These are phyloP conservation scores for Astrothelium macrocarpum DNA, from an alignment of 495 filamentous ascomycete genomes.

Conservation along the genomic window DNA sequence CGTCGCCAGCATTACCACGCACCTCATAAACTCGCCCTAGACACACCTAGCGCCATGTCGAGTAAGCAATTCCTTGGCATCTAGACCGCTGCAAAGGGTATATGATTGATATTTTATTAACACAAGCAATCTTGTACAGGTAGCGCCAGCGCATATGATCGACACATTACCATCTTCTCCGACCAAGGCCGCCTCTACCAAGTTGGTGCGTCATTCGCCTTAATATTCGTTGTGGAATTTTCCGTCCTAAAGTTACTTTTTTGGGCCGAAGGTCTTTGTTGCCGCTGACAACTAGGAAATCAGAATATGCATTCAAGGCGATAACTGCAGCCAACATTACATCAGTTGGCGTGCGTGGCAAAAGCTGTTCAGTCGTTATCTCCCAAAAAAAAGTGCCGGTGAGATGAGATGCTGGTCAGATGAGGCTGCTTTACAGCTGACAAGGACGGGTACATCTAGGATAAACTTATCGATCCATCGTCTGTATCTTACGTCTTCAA, in stretches of 20 bases:
- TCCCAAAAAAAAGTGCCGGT: slow-evolving; percentile 99
- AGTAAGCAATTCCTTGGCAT: slow-evolving; percentile 9
- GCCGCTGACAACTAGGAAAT: not conserved
- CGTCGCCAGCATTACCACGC: no score
- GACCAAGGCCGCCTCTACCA: slow-evolving; percentile 96
- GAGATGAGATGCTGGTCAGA: slow-evolving; percentile 36
- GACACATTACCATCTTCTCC: slow-evolving; percentile 99
- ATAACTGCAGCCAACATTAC: slow-evolving; percentile 99
- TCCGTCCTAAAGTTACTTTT: slow-evolving; percentile 1
- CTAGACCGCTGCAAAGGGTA: not conserved
- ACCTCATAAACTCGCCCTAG: no score
- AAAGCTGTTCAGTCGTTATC: slow-evolving; percentile 91
- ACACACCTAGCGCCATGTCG: slow-evolving; percentile 22
- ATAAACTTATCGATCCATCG: slow-evolving; percentile 95
- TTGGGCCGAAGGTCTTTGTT: slow-evolving; percentile 13
- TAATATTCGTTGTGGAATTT: slow-evolving; percentile 8
- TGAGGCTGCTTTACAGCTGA: not conserved
- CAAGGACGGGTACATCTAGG: slow-evolving; percentile 42
- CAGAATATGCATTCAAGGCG: slow-evolving; percentile 99
- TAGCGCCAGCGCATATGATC: slow-evolving; percentile 81
- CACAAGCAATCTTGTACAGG: slow-evolving; percentile 40
- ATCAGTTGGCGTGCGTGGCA: slow-evolving; percentile 88
- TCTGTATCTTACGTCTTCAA: slow-evolving; percentile 97
- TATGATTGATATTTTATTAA: not conserved
- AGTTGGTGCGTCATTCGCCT: slow-evolving; percentile 68